Conservation (phyloP, 169 alveolate genomes). For the Blepharisma undulans region DNA sequence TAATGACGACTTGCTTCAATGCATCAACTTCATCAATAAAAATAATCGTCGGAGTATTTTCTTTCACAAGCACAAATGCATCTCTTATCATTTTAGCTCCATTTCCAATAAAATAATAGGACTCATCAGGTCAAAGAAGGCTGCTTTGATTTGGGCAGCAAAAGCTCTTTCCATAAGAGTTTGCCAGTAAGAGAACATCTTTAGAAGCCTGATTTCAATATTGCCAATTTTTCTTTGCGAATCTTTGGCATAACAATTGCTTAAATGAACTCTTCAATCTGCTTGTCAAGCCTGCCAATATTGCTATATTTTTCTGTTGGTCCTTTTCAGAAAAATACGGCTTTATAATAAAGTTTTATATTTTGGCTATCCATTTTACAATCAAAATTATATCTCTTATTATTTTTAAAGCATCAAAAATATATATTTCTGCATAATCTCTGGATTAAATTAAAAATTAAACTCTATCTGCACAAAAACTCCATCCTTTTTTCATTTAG, state of each 20-base stretch:
- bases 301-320: constrained; percentile 99
- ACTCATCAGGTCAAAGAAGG: constrained; percentile 97
- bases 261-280: constrained; percentile 98
- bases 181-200: constrained; percentile 97
- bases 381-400: too few relatives aligned
- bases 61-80: constrained; percentile 98
- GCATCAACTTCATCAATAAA: constrained; percentile 99
- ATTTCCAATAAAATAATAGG: constrained; percentile 99
- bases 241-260: constrained; percentile 99
- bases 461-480: too few relatives aligned
- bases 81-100: constrained; percentile 99
- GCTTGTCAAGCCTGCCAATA: constrained; percentile 99
- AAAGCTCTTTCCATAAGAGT: constrained; percentile 93
- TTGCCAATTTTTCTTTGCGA: constrained; percentile 98
- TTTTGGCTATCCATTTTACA: too few relatives aligned
- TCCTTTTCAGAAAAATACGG: too few relatives aligned
- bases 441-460: too few relatives aligned
- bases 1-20: constrained; percentile 94
- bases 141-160: constrained; percentile 96
- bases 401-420: too few relatives aligned
- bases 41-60: constrained; percentile 99
- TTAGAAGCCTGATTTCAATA: constrained; percentile 99
- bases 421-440: too few relatives aligned
- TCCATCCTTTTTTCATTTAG: too few relatives aligned
- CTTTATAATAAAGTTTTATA: too few relatives aligned